These are phyloP conservation scores for Citrus cavaleriei DNA, from an alignment of 345 rosid species.

Conservation along the genomic window DNA sequence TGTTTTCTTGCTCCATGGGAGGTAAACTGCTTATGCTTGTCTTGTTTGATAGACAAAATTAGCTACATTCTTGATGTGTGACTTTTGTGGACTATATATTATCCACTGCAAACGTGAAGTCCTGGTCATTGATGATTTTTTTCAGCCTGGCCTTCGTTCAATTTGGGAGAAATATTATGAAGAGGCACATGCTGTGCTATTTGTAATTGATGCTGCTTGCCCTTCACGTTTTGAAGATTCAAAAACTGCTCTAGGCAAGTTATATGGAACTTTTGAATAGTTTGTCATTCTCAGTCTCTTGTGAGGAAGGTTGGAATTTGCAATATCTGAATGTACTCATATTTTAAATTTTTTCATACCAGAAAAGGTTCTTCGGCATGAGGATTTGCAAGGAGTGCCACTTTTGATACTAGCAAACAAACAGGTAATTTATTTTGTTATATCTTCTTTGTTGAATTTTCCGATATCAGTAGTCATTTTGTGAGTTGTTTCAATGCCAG, in stretches of 20 bases:
- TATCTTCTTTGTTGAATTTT: background rate
- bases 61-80: background rate
- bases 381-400: constrained; percentile 97
- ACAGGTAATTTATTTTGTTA: constrained; percentile 44
- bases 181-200: constrained; percentile 95
- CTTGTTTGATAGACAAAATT: background rate
- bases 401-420: constrained; percentile 90
- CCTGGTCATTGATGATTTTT: constrained; percentile 15
- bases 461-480: background rate
- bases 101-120: constrained; percentile 4
- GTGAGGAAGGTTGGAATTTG: background rate
- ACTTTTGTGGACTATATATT: background rate
- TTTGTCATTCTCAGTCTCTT: background rate
- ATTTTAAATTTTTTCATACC: constrained; percentile 13
- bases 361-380: constrained; percentile 95
- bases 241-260: constrained; percentile 84
- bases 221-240: constrained; percentile 96
- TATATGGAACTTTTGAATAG: background rate
- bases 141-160: constrained; percentile 90
- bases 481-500: constrained; percentile 33
- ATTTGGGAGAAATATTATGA: constrained; percentile 99
- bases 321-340: constrained; percentile 1
- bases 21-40: background rate
- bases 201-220: constrained; percentile 87
- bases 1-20: background rate